Evolutionary conservation across 176 grass and related monocot genomes (phyloP), one percentile per base, ranked within the genome.

Genomic region (Hyparrhenia diplandra): DNA sequence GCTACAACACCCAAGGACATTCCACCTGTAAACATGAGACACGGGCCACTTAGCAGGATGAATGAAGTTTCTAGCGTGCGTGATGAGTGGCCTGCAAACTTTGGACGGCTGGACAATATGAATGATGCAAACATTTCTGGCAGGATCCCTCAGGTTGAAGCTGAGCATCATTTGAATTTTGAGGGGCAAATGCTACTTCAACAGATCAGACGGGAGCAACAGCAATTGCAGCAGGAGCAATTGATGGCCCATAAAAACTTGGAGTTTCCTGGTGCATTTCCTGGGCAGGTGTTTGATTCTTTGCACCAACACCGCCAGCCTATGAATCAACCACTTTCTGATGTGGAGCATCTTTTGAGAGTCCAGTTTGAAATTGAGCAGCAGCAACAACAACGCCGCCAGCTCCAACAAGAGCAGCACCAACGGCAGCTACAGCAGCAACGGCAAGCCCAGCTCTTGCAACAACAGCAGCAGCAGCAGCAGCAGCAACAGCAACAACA

Each of bases 331-430:
- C 72, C 82, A 0, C 83, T 79, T 79, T 71, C 92, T 87, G 93
- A 95, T 67, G 40, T 90, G 81, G 93, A 95, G 18, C 87, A 95
- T 40, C 74, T 95, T 64, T 71, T 90, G 16, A 86, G 90, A 82
- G 84, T 95, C 9, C 90, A 95, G 78, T 95, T 80, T 92, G 92
- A 94, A 84, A 47, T 94, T 63, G 92, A 94, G n/a, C n/a, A n/a
- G 37, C 94, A 97, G 8, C 92, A 95, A 59, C 47, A 52, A 55
- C 89, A 60, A 27, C 73, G 87, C 24, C 66, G 92, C n/a, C 90
- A 93, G 68, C 88, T 92, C 54, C 95, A 98, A 51, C 89, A 92
- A 69, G 87, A 89, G 67, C 89, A 96, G 43, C 90, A 89, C 41
- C 90, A 90, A 10, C 85, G 87, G 86, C 89, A 88, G 74, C 70